Conservation (phyloP, 2,329 filamentous ascomycete species). For the Xylariaceae sp. region DNA sequence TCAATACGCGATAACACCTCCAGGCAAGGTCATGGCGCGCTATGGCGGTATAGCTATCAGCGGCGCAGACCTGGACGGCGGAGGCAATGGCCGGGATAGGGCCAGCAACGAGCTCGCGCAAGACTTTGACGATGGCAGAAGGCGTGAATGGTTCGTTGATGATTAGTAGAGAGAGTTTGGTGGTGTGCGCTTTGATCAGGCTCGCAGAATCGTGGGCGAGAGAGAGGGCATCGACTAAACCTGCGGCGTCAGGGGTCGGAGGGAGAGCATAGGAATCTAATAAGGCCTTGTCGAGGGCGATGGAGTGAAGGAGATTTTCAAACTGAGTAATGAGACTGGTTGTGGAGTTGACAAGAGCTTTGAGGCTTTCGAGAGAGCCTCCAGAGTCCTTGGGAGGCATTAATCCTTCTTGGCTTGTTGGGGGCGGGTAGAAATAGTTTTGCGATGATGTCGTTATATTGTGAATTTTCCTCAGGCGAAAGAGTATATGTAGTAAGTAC, state of each 20-base stretch:
- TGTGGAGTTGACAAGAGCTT: constrained; percentile 43
- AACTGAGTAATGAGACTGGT: constrained; percentile 17
- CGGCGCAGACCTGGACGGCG: constrained; percentile 68
- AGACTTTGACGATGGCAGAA: constrained; percentile 71
- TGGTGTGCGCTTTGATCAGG: constrained; percentile 80
- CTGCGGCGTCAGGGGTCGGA: constrained; percentile 15
- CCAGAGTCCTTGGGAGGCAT: constrained; percentile 22
- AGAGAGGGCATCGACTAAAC: constrained; percentile 63
- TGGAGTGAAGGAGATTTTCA: constrained; percentile 2
- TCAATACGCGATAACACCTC: constrained; percentile 64
- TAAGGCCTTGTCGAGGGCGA: not conserved
- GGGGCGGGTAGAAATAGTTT: not conserved
- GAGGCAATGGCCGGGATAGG: constrained; percentile 78
- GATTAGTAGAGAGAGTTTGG: constrained; percentile 84
- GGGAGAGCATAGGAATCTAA: not conserved
- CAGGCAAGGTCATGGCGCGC: constrained; percentile 69
- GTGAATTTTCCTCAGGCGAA: constrained; percentile 10
- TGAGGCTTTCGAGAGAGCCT: constrained; percentile 46
- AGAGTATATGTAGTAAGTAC: too few relatives aligned
- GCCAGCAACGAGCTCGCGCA: constrained; percentile 73
- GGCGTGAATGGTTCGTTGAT: constrained; percentile 88
- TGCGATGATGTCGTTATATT: not conserved
- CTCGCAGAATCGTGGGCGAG: constrained; percentile 74
- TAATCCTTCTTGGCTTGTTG: not conserved
- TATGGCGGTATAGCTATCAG: constrained; percentile 65